Base-by-base conservation (phyloP, 306 rosid species). In the Malus fusca region DNA sequence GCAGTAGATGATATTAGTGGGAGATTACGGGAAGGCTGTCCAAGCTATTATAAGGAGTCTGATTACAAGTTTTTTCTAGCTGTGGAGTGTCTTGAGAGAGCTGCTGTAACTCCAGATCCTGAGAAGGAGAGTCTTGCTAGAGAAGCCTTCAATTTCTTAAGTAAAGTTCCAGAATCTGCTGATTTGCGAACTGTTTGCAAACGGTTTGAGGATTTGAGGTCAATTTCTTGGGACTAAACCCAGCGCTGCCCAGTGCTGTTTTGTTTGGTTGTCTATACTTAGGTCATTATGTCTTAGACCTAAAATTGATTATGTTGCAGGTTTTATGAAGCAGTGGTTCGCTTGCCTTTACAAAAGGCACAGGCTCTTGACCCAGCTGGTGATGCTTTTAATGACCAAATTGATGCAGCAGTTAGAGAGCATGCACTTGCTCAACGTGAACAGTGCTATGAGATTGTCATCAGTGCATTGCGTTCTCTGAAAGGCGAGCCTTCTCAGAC, bases 1-100 rank as follows among this genome's bases (percentile, higher is more conserved):
- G 90, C 97, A 28, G 99, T 95, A 31, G 97, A 95, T 85, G 99
- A 95, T 75, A 90, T 92, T 74, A 95, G 99, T 80, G 86, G 89
- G 83, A 89, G 88, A 84, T 71, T 92, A 80, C 86, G 99, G 75
- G 98, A 95, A 72, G 99, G 99, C 58, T 92, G 99, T 69, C 97
- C 99, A n/a, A 95, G 99, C 87, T 95, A 84, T 89, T 95, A 87
- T 79, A 95, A 95, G 88, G 99, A 95, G 87, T 91, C 99, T 74
- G 99, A 95, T 86, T 85, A 95, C 89, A 89, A 88, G 81, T 95
- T 95, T 84, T 95, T 95, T 84, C 87, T 89, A 76, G 97, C 99
- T 3, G 99, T 95, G 88, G 99, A 95, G 80, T 89, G 92, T 68
- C 88, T 95, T 68, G 99, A 95, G 84, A 92, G 97, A 87, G 96